Conservation (phyloP, 768 basidiomycete genomes). For the Panus rudis region DNA sequence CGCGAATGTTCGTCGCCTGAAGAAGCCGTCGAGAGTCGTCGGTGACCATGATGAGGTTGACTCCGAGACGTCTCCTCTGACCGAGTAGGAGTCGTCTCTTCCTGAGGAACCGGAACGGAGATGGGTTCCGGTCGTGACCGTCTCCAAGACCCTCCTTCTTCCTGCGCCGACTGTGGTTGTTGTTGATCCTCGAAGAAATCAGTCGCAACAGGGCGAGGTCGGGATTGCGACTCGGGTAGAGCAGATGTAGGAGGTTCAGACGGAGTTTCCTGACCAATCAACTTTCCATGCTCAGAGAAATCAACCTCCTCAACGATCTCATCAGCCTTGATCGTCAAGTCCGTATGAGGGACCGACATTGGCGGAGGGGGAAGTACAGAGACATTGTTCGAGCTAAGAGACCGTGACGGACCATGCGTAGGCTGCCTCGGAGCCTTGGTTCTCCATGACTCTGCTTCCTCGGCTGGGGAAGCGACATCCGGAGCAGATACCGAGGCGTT, state of each 20-base stretch:
- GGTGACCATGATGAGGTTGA: not conserved
- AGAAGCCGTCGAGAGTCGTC: not conserved
- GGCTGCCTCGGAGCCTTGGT: conserved; percentile 34
- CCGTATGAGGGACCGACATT: conserved; percentile 27
- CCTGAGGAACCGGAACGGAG: not conserved
- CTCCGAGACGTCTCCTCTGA: too few relatives aligned
- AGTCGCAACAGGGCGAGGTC: conserved; percentile 50
- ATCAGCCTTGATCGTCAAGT: conserved; percentile 37
- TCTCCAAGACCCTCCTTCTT: conserved; percentile 40
- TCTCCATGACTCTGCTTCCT: conserved; percentile 62
- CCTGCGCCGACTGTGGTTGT: conserved; percentile 16
- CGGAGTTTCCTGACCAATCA: conserved; percentile 39
- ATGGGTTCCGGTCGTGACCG: conserved; percentile 19
- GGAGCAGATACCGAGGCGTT: conserved; percentile 3
- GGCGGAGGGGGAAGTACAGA: conserved; percentile 11
- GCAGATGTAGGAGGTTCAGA: conserved; percentile 19
- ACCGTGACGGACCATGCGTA: conserved; percentile 22
- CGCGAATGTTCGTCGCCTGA: not conserved
- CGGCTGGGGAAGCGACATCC: conserved; percentile 23
- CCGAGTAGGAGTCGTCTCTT: too few relatives aligned
- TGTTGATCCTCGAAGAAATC: conserved; percentile 63
- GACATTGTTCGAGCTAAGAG: conserved; percentile 30
- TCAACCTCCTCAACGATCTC: conserved; percentile 77
- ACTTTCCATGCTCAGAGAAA: conserved; percentile 68
- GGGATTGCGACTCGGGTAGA: conserved; percentile 16